Percentiles rank a stretch among this genome's conserved stretches.
These are phyloP conservation scores for Ambrosiella cleistominuta DNA, from an alignment of 2,329 filamentous ascomycete species.

Conservation along the genomic window DNA sequence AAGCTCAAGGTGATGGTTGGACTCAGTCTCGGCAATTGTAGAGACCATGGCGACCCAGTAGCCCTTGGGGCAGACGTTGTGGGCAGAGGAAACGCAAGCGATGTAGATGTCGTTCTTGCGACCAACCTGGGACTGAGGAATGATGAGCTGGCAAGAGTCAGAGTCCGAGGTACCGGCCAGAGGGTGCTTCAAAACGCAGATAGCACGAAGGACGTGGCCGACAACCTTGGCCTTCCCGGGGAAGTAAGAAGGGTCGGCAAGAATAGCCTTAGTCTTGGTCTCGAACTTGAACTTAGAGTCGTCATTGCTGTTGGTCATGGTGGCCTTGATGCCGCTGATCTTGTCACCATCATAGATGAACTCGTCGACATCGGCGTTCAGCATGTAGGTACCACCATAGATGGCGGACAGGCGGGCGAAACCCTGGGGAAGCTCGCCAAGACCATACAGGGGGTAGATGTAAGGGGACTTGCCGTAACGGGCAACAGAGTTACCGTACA, in stretches of 20 bases:
- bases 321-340: constrained; percentile 91
- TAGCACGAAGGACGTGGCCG: constrained; percentile 84
- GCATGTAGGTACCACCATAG: constrained; percentile 98
- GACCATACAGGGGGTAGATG: constrained; percentile 96
- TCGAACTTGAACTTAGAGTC: constrained; percentile 58
- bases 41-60: constrained; percentile 99
- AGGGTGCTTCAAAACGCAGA: constrained; percentile 94
- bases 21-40: constrained; percentile 78
- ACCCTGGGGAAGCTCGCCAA: constrained; percentile 91
- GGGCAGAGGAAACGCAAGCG: constrained; percentile 82
- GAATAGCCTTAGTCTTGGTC: constrained; percentile 89
- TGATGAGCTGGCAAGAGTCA: constrained; percentile 89
- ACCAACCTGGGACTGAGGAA: constrained; percentile 92
- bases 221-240: constrained; percentile 70
- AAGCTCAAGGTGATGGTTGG: constrained; percentile 92
- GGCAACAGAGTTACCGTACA: constrained; percentile 96
- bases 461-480: constrained; percentile 97
- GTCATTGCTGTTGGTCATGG: constrained; percentile 77
- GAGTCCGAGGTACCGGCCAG: constrained; percentile 73
- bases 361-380: constrained; percentile 89
- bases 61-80: constrained; percentile 97
- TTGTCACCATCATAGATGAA: constrained; percentile 68
- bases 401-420: constrained; percentile 96
- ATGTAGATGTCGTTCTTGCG: constrained; percentile 98
- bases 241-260: constrained; percentile 96